Evolutionary conservation across 495 filamentous ascomycete species (phyloP), one percentile per base, ranked within the genome.

Genomic region (Penicillium roqueforti): DNA sequence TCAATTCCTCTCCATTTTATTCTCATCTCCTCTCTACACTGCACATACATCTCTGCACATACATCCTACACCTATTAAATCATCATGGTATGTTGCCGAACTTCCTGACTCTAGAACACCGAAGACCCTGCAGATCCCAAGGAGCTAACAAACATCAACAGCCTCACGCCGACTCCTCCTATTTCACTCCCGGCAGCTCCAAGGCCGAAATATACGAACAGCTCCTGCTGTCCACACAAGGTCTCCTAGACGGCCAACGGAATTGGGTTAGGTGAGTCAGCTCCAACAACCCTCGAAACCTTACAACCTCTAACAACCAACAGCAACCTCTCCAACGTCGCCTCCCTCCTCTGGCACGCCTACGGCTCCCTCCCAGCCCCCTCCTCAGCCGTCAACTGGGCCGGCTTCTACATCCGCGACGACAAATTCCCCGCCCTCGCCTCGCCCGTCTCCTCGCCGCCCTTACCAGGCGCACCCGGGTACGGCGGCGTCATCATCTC

Each of bases 231-330:
- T 83, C 91, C 59, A 82, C 86, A 5, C 76, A 80, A 54, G 84
- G 83, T 16, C 75, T 97, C 4, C 82, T 91, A 37, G 78, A 83
- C 32, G 89, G 81, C 18, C 92, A 96, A 63, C 77, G 87, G 43
- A 96, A 96, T 63, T 96, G 92, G 92, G 90, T 95, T 59, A 85
- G 83, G 80, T 87, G 58, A 85, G 81, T 83, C 83, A 32, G n/a
- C n/a, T 7, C 14, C 14, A 3, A 36, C 6, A 16, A 26, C 18
- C 42, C 41, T 39, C 29, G 25, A 25, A 26, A 36, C 2, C 41
- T 44, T 14, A 26, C 53, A 16, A 57, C 20, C 29, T n/a, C n/a
- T n/a, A n/a, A n/a, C n/a, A n/a, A n/a, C n/a, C 51, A 54, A 47
- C 45, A 95, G 90, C 74, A 95, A 96, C 70, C 81, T 92, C 52